These are phyloP conservation scores for Podospora conica DNA, from an alignment of 495 filamentous ascomycete species.

Conservation along the genomic window DNA sequence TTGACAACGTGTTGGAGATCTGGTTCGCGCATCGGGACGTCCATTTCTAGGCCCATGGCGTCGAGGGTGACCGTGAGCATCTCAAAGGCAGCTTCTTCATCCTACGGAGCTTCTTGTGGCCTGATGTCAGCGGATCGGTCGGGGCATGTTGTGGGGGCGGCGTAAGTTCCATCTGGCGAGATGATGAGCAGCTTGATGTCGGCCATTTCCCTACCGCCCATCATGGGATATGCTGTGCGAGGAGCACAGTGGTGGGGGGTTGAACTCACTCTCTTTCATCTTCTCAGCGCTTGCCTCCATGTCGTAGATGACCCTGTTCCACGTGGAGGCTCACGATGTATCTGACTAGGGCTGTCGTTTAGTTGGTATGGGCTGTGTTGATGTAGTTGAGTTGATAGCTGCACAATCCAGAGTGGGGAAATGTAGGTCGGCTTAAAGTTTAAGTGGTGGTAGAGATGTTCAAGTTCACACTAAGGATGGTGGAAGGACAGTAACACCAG, in stretches of 20 bases:
- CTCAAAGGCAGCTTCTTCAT: conserved; percentile 1
- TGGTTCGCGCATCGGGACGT: conserved; percentile 18
- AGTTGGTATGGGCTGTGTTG: neutral
- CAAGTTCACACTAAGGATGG: neutral
- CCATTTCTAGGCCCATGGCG: conserved; percentile 1
- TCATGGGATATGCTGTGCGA: too few species aligned
- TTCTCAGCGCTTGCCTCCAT: conserved; percentile 36
- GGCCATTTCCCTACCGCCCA: too few species aligned
- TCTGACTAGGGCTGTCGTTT: neutral
- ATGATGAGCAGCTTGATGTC: neutral
- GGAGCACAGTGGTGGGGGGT: neutral
- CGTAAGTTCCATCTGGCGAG: too few species aligned
- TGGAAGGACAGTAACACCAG: neutral
- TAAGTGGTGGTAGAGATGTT: neutral
- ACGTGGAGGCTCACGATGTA: neutral
- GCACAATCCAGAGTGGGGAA: neutral
- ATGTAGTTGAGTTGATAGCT: neutral
- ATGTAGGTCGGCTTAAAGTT: neutral
- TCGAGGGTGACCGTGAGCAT: neutral
- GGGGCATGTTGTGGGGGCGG: neutral
- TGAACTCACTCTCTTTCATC: conserved; percentile 38
- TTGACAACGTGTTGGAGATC: neutral
- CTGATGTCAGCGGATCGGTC: neutral
- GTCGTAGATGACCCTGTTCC: conserved; percentile 31
- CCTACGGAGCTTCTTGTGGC: neutral